These are phyloP conservation scores for Pleurotus platypus DNA, from an alignment of 768 basidiomycete genomes.

Conservation along the genomic window DNA sequence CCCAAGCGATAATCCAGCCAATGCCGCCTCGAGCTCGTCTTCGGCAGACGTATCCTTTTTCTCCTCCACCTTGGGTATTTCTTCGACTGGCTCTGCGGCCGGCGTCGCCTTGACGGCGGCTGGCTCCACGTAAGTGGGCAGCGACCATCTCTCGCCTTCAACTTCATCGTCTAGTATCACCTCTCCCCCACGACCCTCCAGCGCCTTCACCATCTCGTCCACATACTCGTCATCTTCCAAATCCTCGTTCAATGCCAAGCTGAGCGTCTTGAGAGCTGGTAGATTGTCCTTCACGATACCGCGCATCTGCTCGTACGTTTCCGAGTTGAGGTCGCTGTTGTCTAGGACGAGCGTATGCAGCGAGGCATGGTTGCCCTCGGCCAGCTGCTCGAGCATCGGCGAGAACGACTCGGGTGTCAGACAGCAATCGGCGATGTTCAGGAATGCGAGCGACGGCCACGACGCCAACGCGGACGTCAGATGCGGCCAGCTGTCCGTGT, in stretches of 20 bases:
- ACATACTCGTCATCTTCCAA: conserved; percentile 73
- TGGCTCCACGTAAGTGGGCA: conserved; percentile 37
- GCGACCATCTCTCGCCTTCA: conserved; percentile 57
- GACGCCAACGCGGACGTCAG: conserved; percentile 42
- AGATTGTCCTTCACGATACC: conserved; percentile 60
- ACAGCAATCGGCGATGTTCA: conserved; percentile 92
- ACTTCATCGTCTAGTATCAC: conserved; percentile 75
- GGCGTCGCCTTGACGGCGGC: conserved; percentile 49
- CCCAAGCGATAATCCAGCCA: background rate
- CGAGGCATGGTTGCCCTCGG: conserved; percentile 66
- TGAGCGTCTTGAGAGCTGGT: conserved; percentile 58
- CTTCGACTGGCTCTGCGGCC: conserved; percentile 1
- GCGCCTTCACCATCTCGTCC: conserved; percentile 45
- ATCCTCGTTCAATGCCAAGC: conserved; percentile 88
- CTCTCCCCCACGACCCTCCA: conserved; percentile 67
- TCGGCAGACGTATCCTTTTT: background rate
- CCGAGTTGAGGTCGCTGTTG: conserved; percentile 84
- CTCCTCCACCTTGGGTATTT: background rate
- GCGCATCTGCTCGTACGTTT: conserved; percentile 66
- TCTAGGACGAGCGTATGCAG: conserved; percentile 79
- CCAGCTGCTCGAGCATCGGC: conserved; percentile 60
- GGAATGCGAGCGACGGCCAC: conserved; percentile 70
- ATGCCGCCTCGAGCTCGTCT: background rate
- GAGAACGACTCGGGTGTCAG: conserved; percentile 81
- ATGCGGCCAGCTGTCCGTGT: background rate